Conservation (phyloP, 441 rosid species). For the Pelargonium citronellum region DNA sequence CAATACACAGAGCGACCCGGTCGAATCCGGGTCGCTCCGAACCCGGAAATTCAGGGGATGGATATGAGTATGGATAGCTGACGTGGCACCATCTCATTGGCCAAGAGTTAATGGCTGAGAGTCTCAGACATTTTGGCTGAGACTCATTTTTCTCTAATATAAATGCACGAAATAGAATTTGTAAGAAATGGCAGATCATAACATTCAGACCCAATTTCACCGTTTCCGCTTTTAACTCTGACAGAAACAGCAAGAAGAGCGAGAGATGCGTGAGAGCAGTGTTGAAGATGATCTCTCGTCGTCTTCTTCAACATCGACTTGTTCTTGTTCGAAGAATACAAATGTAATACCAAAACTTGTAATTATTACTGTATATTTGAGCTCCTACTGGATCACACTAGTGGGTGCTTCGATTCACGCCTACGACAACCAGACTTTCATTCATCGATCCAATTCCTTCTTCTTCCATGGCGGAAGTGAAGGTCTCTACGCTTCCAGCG, state of each 20-base stretch:
- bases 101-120: too few species aligned
- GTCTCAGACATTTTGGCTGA: too few species aligned
- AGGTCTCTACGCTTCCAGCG: constrained; percentile 32
- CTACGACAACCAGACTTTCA: constrained; percentile 30
- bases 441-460: constrained; percentile 35
- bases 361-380: not conserved
- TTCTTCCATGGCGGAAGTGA: constrained; percentile 37
- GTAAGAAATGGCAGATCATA: too few species aligned
- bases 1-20: too few species aligned
- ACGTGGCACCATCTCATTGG: too few species aligned
- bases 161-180: too few species aligned
- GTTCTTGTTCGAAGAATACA: constrained; percentile 8
- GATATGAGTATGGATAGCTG: too few species aligned
- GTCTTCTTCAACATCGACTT: not conserved
- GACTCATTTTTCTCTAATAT: too few species aligned
- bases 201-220: not conserved
- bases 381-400: constrained; percentile 14
- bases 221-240: not conserved
- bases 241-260: not conserved
- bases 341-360: not conserved
- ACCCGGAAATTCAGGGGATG: too few species aligned
- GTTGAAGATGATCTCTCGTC: not conserved
- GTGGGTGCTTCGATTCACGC: constrained; percentile 36
- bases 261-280: constrained; percentile 6
- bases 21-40: too few species aligned